These are phyloP conservation scores for Dioszegia aurantiaca DNA, from an alignment of 768 basidiomycete genomes.

Conservation along the genomic window DNA sequence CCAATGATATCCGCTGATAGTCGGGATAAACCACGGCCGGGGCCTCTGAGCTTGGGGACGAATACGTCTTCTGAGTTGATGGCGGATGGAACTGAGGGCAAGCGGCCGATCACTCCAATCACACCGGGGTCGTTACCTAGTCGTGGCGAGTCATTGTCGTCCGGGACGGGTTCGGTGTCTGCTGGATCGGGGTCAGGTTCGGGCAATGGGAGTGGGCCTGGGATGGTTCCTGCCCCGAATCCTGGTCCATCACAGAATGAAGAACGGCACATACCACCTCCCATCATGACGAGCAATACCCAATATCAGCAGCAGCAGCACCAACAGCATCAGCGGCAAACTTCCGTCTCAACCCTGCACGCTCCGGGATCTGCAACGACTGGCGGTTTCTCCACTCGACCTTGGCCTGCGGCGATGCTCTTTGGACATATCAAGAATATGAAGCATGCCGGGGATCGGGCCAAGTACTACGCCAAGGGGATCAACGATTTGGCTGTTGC, in stretches of 20 bases:
- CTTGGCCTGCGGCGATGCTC: constrained; percentile 51
- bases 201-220: neutral
- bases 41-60: neutral
- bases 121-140: constrained; percentile 8
- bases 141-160: constrained; percentile 5
- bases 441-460: constrained; percentile 45
- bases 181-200: too few species aligned
- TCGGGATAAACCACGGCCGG: constrained; percentile 17
- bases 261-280: too few species aligned
- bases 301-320: neutral
- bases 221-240: constrained; percentile 3
- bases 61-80: neutral
- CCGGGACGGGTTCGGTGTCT: neutral
- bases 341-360: constrained; percentile 7
- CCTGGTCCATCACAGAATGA: too few species aligned
- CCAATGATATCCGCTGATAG: constrained; percentile 31
- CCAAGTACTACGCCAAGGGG: constrained; percentile 45
- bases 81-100: neutral
- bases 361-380: constrained; percentile 9
- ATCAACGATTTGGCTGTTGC: constrained; percentile 44
- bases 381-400: constrained; percentile 14
- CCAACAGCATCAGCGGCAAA: constrained; percentile 7
- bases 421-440: constrained; percentile 43
- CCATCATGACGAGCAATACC: too few species aligned
- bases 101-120: neutral